Evolutionary conservation across 805 yeast species (phyloP).

Genomic region (Lachancea sp.): DNA sequence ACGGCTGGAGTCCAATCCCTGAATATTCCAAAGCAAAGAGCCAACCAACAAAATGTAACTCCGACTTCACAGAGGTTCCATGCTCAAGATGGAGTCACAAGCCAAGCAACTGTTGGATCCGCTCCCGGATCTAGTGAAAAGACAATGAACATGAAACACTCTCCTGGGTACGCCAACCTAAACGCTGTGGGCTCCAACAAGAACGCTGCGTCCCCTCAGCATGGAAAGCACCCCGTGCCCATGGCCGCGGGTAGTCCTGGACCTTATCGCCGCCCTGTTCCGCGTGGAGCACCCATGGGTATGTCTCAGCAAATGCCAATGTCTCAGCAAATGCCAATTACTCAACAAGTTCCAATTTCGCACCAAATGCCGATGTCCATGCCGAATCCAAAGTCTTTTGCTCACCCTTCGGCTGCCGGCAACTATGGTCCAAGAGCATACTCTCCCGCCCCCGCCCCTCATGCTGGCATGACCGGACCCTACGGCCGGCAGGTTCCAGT

Average conservation of each 20-base stretch:
- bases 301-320: background rate
- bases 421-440: conserved; percentile 2
- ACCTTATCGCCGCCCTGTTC: conserved; percentile 2
- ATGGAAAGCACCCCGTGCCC: background rate
- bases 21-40: conserved; percentile 7
- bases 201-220: background rate
- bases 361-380: background rate
- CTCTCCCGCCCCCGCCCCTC: conserved; percentile 5
- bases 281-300: conserved; percentile 1
- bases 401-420: background rate
- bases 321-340: conserved; percentile 4
- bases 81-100: background rate
- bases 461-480: conserved; percentile 3
- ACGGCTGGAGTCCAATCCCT: conserved; percentile 4
- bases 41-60: conserved; percentile 4
- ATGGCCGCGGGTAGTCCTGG: background rate
- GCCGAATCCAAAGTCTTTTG: background rate
- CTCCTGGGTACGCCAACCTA: conserved; percentile 8
- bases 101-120: background rate
- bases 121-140: background rate
- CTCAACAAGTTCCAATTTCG: conserved; percentile 15
- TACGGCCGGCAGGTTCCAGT: conserved; percentile 5
- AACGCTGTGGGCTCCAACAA: conserved; percentile 1
- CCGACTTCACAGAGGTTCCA: conserved; percentile 5
- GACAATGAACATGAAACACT: conserved; percentile 3